Conservation (phyloP, 1,284 basidiomycete species). For the Ganoderma sinense region DNA sequence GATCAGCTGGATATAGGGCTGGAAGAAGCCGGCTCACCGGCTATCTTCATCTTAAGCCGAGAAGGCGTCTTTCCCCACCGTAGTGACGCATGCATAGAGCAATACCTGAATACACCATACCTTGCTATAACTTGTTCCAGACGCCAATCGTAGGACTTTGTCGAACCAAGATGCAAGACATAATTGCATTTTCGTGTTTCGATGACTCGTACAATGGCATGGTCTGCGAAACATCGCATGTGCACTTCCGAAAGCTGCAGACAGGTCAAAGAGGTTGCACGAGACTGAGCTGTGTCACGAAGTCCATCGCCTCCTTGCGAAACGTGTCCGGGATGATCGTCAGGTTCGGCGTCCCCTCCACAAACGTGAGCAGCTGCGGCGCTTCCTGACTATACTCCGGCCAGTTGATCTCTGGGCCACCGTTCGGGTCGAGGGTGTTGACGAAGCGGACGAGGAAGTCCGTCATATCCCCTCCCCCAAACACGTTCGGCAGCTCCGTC, state of each 20-base stretch:
- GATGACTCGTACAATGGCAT: background rate
- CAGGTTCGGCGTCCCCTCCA: conserved; percentile 48
- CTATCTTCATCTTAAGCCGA: no score
- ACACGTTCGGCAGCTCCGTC: conserved; percentile 31
- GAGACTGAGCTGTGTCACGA: conserved; percentile 21
- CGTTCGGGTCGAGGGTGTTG: conserved; percentile 42
- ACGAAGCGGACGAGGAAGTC: conserved; percentile 32
- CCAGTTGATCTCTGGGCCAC: conserved; percentile 47
- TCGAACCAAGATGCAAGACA: background rate
- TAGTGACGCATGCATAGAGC: no score
- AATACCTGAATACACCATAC: no score
- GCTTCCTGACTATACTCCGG: conserved; percentile 51
- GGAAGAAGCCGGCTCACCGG: no score
- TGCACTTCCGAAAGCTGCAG: no score
- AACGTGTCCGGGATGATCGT: conserved; percentile 50
- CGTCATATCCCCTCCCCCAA: conserved; percentile 30
- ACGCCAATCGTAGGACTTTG: no score
- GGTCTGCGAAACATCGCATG: background rate
- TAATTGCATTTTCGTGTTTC: background rate
- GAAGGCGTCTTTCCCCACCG: no score
- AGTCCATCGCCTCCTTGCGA: conserved; percentile 43
- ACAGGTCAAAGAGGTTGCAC: conserved; percentile 15
- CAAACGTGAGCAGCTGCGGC: conserved; percentile 53
- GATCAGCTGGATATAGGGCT: no score
- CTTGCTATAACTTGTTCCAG: no score